These are phyloP conservation scores for Mortierella sp. DNA, from an alignment of 371 early-diverging fungal species.

Conservation along the genomic window DNA sequence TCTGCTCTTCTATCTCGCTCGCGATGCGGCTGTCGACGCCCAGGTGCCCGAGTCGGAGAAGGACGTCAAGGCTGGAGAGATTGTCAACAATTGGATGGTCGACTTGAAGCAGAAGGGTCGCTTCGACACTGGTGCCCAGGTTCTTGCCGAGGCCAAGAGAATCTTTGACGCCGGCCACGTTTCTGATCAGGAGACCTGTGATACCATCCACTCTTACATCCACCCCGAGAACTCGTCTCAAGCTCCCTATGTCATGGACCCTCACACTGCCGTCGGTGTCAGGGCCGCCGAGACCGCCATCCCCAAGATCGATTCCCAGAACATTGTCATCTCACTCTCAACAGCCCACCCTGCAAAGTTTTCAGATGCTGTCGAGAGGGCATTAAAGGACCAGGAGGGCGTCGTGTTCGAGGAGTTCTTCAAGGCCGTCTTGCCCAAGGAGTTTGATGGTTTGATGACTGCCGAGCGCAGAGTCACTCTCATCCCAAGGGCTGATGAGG, in stretches of 20 bases:
- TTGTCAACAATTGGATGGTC: constrained; percentile 85
- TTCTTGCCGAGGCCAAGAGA: constrained; percentile 76
- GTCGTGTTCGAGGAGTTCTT: constrained; percentile 69
- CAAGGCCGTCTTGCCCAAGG: constrained; percentile 75
- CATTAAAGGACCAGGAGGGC: constrained; percentile 70
- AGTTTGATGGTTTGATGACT: constrained; percentile 79
- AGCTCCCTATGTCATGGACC: constrained; percentile 87
- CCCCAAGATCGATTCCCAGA: constrained; percentile 35
- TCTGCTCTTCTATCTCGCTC: constrained; percentile 90
- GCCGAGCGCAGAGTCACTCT: constrained; percentile 74
- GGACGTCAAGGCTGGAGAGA: constrained; percentile 68
- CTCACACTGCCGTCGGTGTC: constrained; percentile 97
- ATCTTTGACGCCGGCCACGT: constrained; percentile 85
- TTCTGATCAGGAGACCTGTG: constrained; percentile 79
- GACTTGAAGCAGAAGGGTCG: constrained; percentile 79
- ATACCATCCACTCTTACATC: constrained; percentile 81
- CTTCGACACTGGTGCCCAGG: constrained; percentile 75
- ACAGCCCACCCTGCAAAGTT: constrained; percentile 99
- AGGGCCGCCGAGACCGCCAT: constrained; percentile 78
- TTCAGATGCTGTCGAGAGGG: constrained; percentile 88
- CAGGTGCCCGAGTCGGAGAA: constrained; percentile 59
- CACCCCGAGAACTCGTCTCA: constrained; percentile 64
- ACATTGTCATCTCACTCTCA: constrained; percentile 79
- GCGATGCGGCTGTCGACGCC: constrained; percentile 64
- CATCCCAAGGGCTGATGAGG: constrained; percentile 72